Evolutionary conservation across 805 yeast genomes (phyloP).

Genomic region (Wilhelminamyces savonicus): DNA sequence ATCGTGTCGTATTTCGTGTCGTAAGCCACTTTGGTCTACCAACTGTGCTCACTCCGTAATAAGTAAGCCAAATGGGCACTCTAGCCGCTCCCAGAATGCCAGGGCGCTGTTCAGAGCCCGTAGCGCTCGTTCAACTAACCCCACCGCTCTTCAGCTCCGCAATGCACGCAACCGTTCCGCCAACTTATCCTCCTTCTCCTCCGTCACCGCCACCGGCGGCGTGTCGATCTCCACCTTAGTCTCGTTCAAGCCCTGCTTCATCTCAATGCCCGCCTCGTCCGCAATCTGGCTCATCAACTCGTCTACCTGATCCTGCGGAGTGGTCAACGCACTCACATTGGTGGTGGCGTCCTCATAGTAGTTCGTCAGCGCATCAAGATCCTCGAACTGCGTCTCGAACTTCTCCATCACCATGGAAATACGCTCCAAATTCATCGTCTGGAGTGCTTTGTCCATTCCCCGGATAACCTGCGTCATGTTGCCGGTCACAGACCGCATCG

Average conservation of each 20-base stretch:
- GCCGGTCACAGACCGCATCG: slow-evolving; percentile 92
- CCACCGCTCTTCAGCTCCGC: slow-evolving; percentile 36
- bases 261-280: slow-evolving; percentile 93
- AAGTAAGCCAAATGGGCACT: too few relatives aligned
- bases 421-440: slow-evolving; percentile 89
- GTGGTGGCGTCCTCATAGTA: slow-evolving; percentile 90
- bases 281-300: slow-evolving; percentile 86
- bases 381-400: slow-evolving; percentile 94
- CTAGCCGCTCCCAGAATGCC: too few relatives aligned
- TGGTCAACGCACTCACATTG: slow-evolving; percentile 78
- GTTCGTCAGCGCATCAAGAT: slow-evolving; percentile 86
- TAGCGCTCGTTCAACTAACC: too few relatives aligned
- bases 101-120: too few relatives aligned
- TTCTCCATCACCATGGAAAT: slow-evolving; percentile 96
- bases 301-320: slow-evolving; percentile 95
- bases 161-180: slow-evolving; percentile 88
- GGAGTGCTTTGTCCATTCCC: slow-evolving; percentile 96
- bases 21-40: too few relatives aligned
- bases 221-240: slow-evolving; percentile 45
- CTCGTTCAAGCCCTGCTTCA: slow-evolving; percentile 75
- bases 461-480: slow-evolving; percentile 89
- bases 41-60: too few relatives aligned
- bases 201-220: slow-evolving; percentile 40
- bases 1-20: too few relatives aligned
- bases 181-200: slow-evolving; percentile 78